phyloP scores from a whole-genome alignment of 1,139 yeast species.

The Suhomyces coccinellae region DNA sequence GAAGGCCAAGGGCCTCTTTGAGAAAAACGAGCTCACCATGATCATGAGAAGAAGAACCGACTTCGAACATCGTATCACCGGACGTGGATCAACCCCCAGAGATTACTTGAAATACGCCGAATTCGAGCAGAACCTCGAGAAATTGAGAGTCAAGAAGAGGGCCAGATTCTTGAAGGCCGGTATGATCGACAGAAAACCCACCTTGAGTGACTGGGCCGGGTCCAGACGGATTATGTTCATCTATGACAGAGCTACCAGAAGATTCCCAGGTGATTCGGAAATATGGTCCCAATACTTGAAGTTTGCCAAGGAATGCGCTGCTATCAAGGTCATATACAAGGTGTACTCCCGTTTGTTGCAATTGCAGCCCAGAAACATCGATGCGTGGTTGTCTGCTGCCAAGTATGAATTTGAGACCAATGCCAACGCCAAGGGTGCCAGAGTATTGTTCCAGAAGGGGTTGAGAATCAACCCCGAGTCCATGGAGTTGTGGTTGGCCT shows the following conservation, averaged over 20 bases:
- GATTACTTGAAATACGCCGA: constrained; percentile 81
- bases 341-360: constrained; percentile 78
- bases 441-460: constrained; percentile 82
- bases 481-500: constrained; percentile 74
- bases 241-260: constrained; percentile 78
- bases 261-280: constrained; percentile 74
- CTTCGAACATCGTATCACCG: constrained; percentile 86
- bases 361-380: constrained; percentile 86
- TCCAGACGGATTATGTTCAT: constrained; percentile 79
- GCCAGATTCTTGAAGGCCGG: constrained; percentile 59
- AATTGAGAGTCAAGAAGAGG: constrained; percentile 71
- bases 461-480: constrained; percentile 81
- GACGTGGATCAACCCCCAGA: constrained; percentile 76
- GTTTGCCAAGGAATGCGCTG: constrained; percentile 71
- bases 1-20: constrained; percentile 76
- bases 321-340: constrained; percentile 77
- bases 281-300: constrained; percentile 79
- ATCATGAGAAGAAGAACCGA: constrained; percentile 94
- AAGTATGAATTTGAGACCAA: constrained; percentile 89
- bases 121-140: constrained; percentile 80
- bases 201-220: constrained; percentile 87
- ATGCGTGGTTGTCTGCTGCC: constrained; percentile 94
- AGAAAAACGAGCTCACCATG: constrained; percentile 73
- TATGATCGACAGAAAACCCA: constrained; percentile 50
- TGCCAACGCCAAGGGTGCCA: constrained; percentile 86